Evolutionary conservation across 2,329 filamentous ascomycete species (phyloP).

Genomic region (Pseudocercospora vitis): DNA sequence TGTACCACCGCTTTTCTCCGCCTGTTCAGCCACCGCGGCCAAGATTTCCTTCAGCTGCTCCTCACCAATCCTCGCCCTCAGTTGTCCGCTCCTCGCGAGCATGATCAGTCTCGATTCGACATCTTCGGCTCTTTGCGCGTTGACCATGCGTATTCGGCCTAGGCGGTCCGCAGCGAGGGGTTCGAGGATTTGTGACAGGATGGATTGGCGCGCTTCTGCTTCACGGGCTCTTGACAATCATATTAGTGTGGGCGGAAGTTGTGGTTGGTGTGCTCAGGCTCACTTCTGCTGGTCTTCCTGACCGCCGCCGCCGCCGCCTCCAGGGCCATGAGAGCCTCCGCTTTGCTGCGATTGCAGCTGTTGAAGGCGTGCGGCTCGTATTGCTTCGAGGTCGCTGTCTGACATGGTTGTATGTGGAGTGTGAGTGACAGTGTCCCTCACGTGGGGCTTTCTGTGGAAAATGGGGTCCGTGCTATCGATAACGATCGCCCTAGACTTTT

Average conservation of each 20-base stretch:
- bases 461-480: conserved; percentile 1
- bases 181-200: conserved; percentile 89
- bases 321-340: conserved; percentile 41
- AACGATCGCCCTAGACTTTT: background rate
- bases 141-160: conserved; percentile 91
- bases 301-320: conserved; percentile 52
- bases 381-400: conserved; percentile 71
- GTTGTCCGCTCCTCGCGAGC: conserved; percentile 83
- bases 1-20: conserved; percentile 56
- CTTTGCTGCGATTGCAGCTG: conserved; percentile 76
- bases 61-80: conserved; percentile 85
- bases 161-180: conserved; percentile 91
- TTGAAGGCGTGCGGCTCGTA: conserved; percentile 85
- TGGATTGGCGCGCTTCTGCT: conserved; percentile 70
- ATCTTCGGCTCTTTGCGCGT: conserved; percentile 83
- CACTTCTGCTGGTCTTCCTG: conserved; percentile 63
- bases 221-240: conserved; percentile 39
- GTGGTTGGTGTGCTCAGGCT: conserved; percentile 30
- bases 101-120: conserved; percentile 91
- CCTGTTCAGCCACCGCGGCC: conserved; percentile 72
- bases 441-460: background rate
- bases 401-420: conserved; percentile 50
- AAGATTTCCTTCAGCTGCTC: conserved; percentile 90
- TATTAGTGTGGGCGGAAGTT: conserved; percentile 23
- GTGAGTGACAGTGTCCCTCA: background rate